Conservation (phyloP, 305 asterid species). For the Petunia hybrid region DNA sequence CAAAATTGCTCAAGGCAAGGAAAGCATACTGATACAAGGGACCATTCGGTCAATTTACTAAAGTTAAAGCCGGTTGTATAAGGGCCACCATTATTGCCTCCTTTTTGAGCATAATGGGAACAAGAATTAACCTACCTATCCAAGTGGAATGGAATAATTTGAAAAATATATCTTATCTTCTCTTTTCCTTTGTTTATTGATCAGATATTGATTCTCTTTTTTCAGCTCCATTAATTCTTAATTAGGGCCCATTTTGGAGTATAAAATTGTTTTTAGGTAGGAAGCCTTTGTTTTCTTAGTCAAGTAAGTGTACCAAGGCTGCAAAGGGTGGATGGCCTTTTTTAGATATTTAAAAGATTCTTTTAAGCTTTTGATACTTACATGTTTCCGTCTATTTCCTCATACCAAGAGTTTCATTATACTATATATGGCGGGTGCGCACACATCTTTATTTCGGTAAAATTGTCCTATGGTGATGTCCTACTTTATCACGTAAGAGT, state of each 20-base stretch:
- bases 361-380: background rate
- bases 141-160: background rate
- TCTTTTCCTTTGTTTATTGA: background rate
- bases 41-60: constrained; percentile 36
- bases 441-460: background rate
- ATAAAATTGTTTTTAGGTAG: background rate
- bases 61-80: constrained; percentile 24
- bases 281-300: background rate
- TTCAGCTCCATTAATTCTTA: background rate
- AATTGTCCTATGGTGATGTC: background rate
- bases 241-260: background rate
- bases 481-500: background rate
- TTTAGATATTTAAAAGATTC: background rate
- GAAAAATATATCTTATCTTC: background rate
- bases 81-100: constrained; percentile 48
- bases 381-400: background rate
- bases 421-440: no score
- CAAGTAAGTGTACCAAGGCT: background rate
- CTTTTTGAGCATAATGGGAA: constrained; percentile 48
- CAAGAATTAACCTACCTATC: constrained; percentile 23
- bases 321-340: background rate
- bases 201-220: background rate
- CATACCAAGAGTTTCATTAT: background rate
- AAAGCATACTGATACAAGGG: constrained; percentile 49
- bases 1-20: constrained; percentile 55